phyloP scores from a whole-genome alignment of 148 eudicot species.

The Selenicereus undatus region DNA sequence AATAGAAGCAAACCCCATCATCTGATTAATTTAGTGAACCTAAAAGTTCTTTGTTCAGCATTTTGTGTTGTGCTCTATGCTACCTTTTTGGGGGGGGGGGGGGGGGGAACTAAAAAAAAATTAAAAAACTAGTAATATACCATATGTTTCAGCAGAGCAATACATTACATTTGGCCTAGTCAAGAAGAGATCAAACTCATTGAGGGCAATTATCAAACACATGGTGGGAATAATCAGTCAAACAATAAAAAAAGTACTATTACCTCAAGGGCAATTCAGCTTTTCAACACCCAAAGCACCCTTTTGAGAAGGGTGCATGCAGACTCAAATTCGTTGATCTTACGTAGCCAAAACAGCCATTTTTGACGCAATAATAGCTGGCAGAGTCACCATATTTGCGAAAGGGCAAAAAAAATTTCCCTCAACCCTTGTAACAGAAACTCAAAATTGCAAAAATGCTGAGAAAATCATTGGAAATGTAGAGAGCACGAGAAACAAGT shows the following conservation, averaged over 20 bases:
- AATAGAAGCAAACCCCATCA: background rate
- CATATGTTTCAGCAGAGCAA: background rate
- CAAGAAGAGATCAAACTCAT: background rate
- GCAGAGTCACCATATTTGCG: background rate
- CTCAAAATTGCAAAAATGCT: background rate
- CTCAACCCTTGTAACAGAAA: background rate
- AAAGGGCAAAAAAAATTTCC: background rate
- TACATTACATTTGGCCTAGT: background rate
- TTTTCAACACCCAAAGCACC: background rate
- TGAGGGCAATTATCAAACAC: conserved; percentile 5
- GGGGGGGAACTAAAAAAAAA: background rate
- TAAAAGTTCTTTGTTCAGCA: background rate
- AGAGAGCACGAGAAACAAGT: background rate
- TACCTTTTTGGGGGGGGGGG: too few relatives aligned
- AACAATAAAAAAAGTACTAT: background rate
- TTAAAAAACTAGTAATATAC: background rate
- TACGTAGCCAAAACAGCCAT: background rate
- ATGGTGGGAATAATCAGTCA: background rate
- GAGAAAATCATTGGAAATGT: background rate
- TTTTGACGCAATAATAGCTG: too few relatives aligned
- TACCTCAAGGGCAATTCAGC: background rate
- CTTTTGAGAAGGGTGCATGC: background rate
- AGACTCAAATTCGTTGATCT: background rate
- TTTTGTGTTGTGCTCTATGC: too few relatives aligned
- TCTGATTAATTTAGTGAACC: background rate